phyloP scores from a whole-genome alignment of 108 stramenopile species.

The Cyclotella kingstonii region DNA sequence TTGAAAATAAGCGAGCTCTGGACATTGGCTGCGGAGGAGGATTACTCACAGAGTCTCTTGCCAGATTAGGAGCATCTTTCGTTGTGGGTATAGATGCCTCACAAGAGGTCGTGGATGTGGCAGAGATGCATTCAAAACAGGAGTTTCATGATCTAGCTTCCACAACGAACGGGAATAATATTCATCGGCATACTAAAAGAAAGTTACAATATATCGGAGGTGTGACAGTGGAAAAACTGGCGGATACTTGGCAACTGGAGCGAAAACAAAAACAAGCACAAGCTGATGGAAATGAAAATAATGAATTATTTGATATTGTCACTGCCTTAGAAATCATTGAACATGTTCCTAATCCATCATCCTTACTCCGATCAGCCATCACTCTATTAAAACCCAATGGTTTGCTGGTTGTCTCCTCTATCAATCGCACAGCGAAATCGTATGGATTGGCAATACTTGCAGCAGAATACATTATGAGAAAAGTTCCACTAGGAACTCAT shows the following conservation, averaged over 20 bases:
- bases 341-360: conserved; percentile 77
- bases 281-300: conserved; percentile 4
- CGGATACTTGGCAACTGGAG: conserved; percentile 21
- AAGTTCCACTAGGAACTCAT: conserved; percentile 89
- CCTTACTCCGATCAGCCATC: conserved; percentile 58
- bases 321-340: conserved; percentile 92
- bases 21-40: conserved; percentile 97
- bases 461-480: conserved; percentile 89
- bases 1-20: conserved; percentile 16
- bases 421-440: conserved; percentile 89
- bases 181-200: conserved; percentile 17
- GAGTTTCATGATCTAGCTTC: conserved; percentile 1
- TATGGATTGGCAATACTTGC: conserved; percentile 82
- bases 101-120: conserved; percentile 53
- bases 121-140: conserved; percentile 53
- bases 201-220: conserved; percentile 66
- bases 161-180: neutral
- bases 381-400: conserved; percentile 78
- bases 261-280: conserved; percentile 6
- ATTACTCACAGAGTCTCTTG: conserved; percentile 82
- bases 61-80: conserved; percentile 70
- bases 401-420: conserved; percentile 84
- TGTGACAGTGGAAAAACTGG: conserved; percentile 68
- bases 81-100: conserved; percentile 89
- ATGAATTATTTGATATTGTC: conserved; percentile 65